Percentiles rank a stretch among this genome's conserved stretches.
These are phyloP conservation scores for Psophocarpus tetragonolobus DNA, from an alignment of 306 rosid species.

Conservation along the genomic window DNA sequence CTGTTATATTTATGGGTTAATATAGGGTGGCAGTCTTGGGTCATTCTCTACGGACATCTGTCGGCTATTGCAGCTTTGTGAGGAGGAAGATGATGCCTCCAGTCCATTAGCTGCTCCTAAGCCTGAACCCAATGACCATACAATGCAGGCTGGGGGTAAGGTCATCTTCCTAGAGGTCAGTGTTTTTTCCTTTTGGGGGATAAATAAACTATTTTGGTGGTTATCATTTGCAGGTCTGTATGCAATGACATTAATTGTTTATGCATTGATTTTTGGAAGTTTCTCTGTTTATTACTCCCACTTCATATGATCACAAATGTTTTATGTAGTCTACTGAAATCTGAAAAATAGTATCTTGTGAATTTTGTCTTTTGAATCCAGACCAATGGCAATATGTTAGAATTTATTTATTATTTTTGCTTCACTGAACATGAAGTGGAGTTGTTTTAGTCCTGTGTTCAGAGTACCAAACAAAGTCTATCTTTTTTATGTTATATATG, in stretches of 20 bases:
- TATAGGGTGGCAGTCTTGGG: slow-evolving; percentile 92
- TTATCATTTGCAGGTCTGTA: neutral
- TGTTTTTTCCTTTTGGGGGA: neutral
- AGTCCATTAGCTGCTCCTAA: slow-evolving; percentile 80
- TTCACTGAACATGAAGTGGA: neutral
- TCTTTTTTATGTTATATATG: neutral
- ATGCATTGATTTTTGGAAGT: neutral
- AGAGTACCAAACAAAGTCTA: neutral
- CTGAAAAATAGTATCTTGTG: neutral
- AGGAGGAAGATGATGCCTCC: slow-evolving; percentile 98
- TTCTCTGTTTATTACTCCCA: slow-evolving; percentile 14
- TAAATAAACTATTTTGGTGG: neutral
- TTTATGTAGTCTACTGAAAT: neutral
- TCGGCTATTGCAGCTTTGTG: slow-evolving; percentile 83
- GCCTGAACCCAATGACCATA: slow-evolving; percentile 82
- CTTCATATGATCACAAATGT: neutral
- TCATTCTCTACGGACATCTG: slow-evolving; percentile 97
- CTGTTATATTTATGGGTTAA: slow-evolving; percentile 49
- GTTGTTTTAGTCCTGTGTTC: neutral
- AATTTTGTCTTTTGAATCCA: neutral
- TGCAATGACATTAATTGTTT: neutral
- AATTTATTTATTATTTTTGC: neutral
- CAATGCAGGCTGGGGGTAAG: slow-evolving; percentile 62
- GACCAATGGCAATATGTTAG: neutral
- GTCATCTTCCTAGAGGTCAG: slow-evolving; percentile 66